Evolutionary conservation across 116 monocot genomes (phyloP), one percentile per base, ranked within the genome.

Genomic region (Papilionanthe hybrid): DNA sequence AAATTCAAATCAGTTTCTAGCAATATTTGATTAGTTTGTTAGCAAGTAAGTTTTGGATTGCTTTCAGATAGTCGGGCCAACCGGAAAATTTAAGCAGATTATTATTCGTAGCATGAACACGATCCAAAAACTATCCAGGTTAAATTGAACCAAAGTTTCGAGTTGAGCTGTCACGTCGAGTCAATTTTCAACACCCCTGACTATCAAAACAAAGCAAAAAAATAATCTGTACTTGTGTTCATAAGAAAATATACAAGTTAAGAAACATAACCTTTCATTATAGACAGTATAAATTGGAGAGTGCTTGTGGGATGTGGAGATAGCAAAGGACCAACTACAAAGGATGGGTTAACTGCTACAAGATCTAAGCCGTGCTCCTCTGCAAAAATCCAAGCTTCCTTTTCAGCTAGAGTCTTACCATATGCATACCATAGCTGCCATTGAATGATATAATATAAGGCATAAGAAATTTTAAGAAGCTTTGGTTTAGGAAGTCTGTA

Each of bases 311-410:
- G 90, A n/a, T 85, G 72, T 0, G 90, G 92, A 5, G 93, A 13
- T 17, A 93, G 75, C 55, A 92, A 17, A 7, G 96, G 93, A 0
- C 93, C 96, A 13, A 96, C 86, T 9, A 90, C 90, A 73, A 89
- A 93, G 12, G 93, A 92, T 4, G 96, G 96, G 67, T 96, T 92
- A 55, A 96, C 90, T 0, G 86, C 92, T 12, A 96, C 89, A 20
- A 96, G 87, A 53, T 96, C 81, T 17, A 92, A 73, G 12, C 82
- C 82, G 7, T 25, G n/a, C 19, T 92, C 87, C 72, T 86, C 37
- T 3, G 92, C 83, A 0, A 89, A 42, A 20, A 76, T 60, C 96
- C 93, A 93, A 5, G 96, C 92, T 56, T 89, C 93, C 77, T 84
- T 87, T 87, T 96, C 96, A 9, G 88, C 90, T 45, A 92, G 20